Base-by-base conservation (phyloP, 1,139 yeast genomes). In the Geotrichum macrosporum region DNA sequence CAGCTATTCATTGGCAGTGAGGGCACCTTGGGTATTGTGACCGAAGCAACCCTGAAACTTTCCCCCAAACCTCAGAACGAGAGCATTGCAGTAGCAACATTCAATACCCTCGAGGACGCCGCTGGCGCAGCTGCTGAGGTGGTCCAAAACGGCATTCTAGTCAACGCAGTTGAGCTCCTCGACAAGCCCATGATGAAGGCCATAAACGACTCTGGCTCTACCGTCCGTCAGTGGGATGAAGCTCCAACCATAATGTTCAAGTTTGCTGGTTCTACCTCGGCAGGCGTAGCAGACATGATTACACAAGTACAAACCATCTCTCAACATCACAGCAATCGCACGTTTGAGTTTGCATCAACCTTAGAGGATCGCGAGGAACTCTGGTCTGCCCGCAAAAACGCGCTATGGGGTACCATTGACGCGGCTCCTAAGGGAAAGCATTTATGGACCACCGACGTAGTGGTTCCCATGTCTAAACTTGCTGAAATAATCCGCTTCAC, bases 331-430 rank as follows among this genome's bases (percentile, higher is more conserved):
- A 30, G 42, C 16, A 48, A 29, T 44, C 52, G 45, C 15, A 40
- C 55, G 9, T 76, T 81, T 60, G 80, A 78, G 55, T 79, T 75
- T 54, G 88, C 95, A 2, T 68, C 70, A 19, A 72, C 73, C 50
- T 80, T 74, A 16, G 86, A 80, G 20, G 86, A 84, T 52, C 83
- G 82, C 51, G 71, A 70, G 1, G 80, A 82, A 53, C 69, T 88
- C 43, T 88, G 96, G 96, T 78, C 83, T 20, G 96, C 96, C 1
- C 71, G 96, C 56, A 81, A 92, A 63, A 81, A 81, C 55, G 95
- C 95, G 0, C 69, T 89, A 13, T 88, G 95, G 94, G 83, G 95
- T 1, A 84, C 94, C 1, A 74, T 83, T 50, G 85, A 81, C 54
- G 53, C 56, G 9, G 63, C 63, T n/a, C 67, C 62, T 2, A 47